A percentile compares a stretch with the other conserved stretches of the same genome.
Evolutionary conservation across 352 stramenopile genomes (phyloP).

Genomic region (Pythium aristosporum): DNA sequence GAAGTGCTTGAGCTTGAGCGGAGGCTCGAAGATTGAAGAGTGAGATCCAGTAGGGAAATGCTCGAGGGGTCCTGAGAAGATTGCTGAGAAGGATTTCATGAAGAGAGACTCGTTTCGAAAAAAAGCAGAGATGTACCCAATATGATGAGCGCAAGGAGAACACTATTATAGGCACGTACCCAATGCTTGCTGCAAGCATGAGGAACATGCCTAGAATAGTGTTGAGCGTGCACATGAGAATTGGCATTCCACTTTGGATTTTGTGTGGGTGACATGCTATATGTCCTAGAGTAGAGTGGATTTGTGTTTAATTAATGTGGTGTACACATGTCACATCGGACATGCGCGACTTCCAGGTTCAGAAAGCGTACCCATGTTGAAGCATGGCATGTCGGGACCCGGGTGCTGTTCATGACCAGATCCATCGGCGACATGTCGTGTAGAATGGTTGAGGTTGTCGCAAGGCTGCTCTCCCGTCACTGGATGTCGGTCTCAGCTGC

Average conservation of each 20-base stretch:
- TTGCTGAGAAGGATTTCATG: no score
- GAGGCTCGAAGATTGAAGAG: slow-evolving; percentile 9
- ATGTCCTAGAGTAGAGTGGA: slow-evolving; percentile 9
- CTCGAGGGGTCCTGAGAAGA: no score
- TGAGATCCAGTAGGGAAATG: slow-evolving; percentile 6
- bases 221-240: background rate
- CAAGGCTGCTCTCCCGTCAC: background rate
- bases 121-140: slow-evolving; percentile 15
- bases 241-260: background rate
- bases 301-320: background rate
- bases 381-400: slow-evolving; percentile 3
- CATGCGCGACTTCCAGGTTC: background rate
- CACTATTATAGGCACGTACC: background rate
- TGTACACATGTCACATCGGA: slow-evolving; percentile 15
- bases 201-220: background rate
- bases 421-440: background rate
- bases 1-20: background rate
- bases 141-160: background rate
- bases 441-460: background rate
- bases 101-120: background rate
- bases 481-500: background rate
- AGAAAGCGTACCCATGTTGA: slow-evolving; percentile 22
- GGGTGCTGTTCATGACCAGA: slow-evolving; percentile 4
- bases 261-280: background rate
- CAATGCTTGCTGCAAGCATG: no score